Conservation (phyloP, 2,329 filamentous ascomycete genomes). For the Neocatenulostroma microsporum region DNA sequence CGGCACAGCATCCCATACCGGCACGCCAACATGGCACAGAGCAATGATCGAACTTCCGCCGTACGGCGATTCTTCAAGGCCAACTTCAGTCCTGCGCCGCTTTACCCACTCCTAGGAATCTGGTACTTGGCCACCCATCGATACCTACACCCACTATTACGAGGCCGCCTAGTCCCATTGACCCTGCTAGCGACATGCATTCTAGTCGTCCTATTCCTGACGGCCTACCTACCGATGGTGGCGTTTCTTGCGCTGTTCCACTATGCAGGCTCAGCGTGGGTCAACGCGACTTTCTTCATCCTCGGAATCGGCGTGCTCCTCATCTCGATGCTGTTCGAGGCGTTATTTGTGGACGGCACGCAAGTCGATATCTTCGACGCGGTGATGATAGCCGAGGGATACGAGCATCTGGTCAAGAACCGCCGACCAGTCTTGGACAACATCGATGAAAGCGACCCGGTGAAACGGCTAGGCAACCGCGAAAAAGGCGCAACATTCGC, state of each 20-base stretch:
- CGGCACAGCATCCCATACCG: not conserved
- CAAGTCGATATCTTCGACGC: slow-evolving; percentile 78
- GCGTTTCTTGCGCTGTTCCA: slow-evolving; percentile 87
- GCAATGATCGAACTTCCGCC: not conserved
- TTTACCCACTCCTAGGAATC: slow-evolving; percentile 52
- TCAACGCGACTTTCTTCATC: slow-evolving; percentile 79
- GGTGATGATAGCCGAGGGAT: slow-evolving; percentile 64
- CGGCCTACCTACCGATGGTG: slow-evolving; percentile 81
- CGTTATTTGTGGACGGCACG: slow-evolving; percentile 58
- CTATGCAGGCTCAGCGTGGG: slow-evolving; percentile 65
- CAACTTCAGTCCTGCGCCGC: slow-evolving; percentile 29
- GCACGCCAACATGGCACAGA: not conserved
- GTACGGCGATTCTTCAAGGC: slow-evolving; percentile 19
- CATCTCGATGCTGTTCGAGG: slow-evolving; percentile 50
- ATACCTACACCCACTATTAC: slow-evolving; percentile 75
- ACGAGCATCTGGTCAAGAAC: slow-evolving; percentile 56
- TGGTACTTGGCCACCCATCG: slow-evolving; percentile 71
- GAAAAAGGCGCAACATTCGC: slow-evolving; percentile 69
- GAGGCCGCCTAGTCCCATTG: slow-evolving; percentile 68
- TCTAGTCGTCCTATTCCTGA: slow-evolving; percentile 77
- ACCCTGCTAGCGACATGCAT: slow-evolving; percentile 75
- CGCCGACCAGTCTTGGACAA: slow-evolving; percentile 58
- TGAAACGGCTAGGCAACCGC: slow-evolving; percentile 75
- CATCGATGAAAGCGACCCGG: slow-evolving; percentile 62
- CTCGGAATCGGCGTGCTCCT: slow-evolving; percentile 59